Evolutionary conservation across 1,284 basidiomycete genomes (phyloP).

Genomic region (Ceratobasidium sp.): DNA sequence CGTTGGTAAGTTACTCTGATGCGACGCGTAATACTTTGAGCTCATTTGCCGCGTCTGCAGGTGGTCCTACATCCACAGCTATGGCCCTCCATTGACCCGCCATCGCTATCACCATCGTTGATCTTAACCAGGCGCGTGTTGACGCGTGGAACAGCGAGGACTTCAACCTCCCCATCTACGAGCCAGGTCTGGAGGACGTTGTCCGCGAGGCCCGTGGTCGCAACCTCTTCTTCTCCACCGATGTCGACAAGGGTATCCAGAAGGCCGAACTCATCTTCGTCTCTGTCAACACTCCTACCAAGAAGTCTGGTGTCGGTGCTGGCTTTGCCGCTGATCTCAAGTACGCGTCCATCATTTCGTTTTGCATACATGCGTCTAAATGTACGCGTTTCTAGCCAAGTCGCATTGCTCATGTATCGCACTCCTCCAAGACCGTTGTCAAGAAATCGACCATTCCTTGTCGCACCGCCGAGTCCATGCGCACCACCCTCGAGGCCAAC

Average conservation of each 20-base stretch:
- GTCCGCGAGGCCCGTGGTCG: constrained; percentile 88
- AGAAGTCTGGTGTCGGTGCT: constrained; percentile 96
- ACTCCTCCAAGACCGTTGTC: constrained; percentile 95
- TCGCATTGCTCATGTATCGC: constrained; percentile 91
- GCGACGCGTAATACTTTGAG: neutral
- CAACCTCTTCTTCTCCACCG: constrained; percentile 97
- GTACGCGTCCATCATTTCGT: constrained; percentile 60
- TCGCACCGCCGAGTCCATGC: constrained; percentile 98
- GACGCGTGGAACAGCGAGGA: constrained; percentile 93
- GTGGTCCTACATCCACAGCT: constrained; percentile 93
- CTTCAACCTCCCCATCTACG: constrained; percentile 89
- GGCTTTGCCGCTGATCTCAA: constrained; percentile 98
- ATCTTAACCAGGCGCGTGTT: constrained; percentile 93
- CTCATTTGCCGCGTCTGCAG: constrained; percentile 56
- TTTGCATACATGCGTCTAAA: constrained; percentile 35
- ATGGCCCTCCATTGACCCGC: constrained; percentile 95
- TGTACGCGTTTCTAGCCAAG: constrained; percentile 71
- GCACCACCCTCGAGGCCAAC: constrained; percentile 98
- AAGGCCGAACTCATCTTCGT: constrained; percentile 94
- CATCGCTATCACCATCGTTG: constrained; percentile 95
- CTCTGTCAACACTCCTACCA: constrained; percentile 97
- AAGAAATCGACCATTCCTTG: constrained; percentile 99
- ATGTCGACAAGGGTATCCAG: constrained; percentile 91
- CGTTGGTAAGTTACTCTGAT: constrained; percentile 72
- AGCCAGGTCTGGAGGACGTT: constrained; percentile 94